A percentile compares a stretch with the other conserved stretches of the same genome.
phyloP scores from a whole-genome alignment of 108 stramenopile genomes.

The Aurantiochytrium sp. region DNA sequence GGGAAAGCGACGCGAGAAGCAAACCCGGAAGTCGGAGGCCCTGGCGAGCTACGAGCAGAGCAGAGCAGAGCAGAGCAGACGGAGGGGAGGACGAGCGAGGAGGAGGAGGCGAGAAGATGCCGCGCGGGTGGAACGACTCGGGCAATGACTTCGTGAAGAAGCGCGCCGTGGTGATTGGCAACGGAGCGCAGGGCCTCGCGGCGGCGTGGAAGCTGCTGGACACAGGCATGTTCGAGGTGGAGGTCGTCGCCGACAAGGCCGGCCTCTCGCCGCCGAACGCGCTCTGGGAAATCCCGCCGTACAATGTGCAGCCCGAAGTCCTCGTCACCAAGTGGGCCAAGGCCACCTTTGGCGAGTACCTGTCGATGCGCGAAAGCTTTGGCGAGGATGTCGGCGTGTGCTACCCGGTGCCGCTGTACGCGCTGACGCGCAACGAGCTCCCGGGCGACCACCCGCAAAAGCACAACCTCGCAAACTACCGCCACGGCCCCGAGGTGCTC shows the following conservation, averaged over 20 bases:
- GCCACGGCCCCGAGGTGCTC: neutral
- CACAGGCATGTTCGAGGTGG: neutral
- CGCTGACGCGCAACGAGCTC: neutral
- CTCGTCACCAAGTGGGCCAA: neutral
- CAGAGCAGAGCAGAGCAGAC: too few species aligned
- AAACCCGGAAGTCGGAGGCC: too few species aligned
- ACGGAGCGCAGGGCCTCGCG: neutral
- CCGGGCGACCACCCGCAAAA: neutral
- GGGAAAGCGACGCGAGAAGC: too few species aligned
- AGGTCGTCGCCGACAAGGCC: neutral
- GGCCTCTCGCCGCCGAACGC: neutral
- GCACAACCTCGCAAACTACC: neutral
- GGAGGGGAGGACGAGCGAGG: too few species aligned
- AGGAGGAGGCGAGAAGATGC: neutral
- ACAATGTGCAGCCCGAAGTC: neutral
- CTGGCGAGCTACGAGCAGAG: too few species aligned
- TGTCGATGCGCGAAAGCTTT: neutral
- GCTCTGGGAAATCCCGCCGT: neutral
- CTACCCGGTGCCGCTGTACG: neutral
- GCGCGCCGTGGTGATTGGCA: neutral
- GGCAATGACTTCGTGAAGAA: neutral
- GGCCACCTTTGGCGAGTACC: neutral
- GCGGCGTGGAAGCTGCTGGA: neutral
- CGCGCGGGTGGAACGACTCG: neutral
- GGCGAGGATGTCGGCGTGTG: neutral